These are phyloP conservation scores for Xerocomus brunneocitrinus DNA, from an alignment of 768 basidiomycete genomes.

Conservation along the genomic window DNA sequence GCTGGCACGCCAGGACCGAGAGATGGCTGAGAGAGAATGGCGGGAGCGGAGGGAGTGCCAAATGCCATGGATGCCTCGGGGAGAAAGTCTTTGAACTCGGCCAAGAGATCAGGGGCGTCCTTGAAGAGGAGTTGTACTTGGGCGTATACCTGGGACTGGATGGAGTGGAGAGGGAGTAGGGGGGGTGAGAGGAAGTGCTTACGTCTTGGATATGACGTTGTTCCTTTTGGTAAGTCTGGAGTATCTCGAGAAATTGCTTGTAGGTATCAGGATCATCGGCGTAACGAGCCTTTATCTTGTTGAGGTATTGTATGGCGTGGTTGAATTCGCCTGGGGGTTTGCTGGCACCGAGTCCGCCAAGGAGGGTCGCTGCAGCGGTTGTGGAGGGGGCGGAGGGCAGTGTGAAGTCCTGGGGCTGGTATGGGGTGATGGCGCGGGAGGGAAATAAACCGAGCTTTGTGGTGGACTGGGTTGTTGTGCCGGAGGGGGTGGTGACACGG, in stretches of 20 bases:
- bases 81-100: slow-evolving; percentile 78
- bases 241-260: slow-evolving; percentile 83
- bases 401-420: slow-evolving; percentile 43
- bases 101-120: slow-evolving; percentile 72
- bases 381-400: slow-evolving; percentile 44
- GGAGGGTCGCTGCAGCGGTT: slow-evolving; percentile 59
- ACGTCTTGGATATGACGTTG: slow-evolving; percentile 70
- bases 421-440: slow-evolving; percentile 56
- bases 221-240: slow-evolving; percentile 86
- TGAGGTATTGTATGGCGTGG: slow-evolving; percentile 95
- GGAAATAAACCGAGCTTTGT: slow-evolving; percentile 30
- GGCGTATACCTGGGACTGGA: slow-evolving; percentile 67
- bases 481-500: slow-evolving; percentile 76
- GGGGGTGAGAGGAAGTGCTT: slow-evolving; percentile 26
- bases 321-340: slow-evolving; percentile 72
- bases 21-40: slow-evolving; percentile 49
- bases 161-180: not conserved
- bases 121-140: slow-evolving; percentile 81
- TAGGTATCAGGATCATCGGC: slow-evolving; percentile 87
- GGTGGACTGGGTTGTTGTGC: slow-evolving; percentile 65
- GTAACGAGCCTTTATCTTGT: slow-evolving; percentile 96
- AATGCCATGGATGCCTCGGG: slow-evolving; percentile 55
- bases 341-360: slow-evolving; percentile 53
- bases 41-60: slow-evolving; percentile 37
- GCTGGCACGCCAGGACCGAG: slow-evolving; percentile 31